Evolutionary conservation across 805 yeast species (phyloP), one percentile per base, ranked within the genome.

Genomic region (Metschnikowia sp.): DNA sequence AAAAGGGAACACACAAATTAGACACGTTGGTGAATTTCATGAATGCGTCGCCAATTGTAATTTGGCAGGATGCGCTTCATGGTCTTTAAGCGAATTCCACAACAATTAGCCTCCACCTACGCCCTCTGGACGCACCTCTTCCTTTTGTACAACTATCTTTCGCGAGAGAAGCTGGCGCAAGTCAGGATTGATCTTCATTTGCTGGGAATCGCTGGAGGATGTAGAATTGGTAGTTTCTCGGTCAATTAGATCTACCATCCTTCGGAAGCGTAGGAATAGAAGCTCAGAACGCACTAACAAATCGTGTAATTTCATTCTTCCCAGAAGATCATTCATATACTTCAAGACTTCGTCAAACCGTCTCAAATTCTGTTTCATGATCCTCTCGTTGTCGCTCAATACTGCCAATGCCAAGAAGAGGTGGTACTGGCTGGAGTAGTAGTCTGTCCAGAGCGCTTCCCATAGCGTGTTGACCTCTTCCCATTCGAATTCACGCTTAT

Each of bases 391-490:
- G 57, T 88, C 89, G 59, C 92, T 95, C 40, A 94, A 73, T n/a
- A 94, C 83, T 0, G 96, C 94, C 55, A 92, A 70, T 15, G 96
- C 92, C 57, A 94, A 77, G 60, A 94, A 90, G 33, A 94, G 67
- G 56, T 90, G 95, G 63, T 85, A 91, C 64, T 94, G 97, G 6
- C 94, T 83, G 0, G 92, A 79, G 59, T 88, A 83, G 58, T 70
- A 85, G 66, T 92, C 92, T 0, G 98, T 92, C 83, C 94, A 88
- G 40, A 94, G 71, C 3, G 86, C 82, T 61, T 92, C 99, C 98
- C 98, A 92, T n/a, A 92, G 73, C 29, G 78, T 72, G 60, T 86
- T 69, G 1, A 88, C 86, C 45, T 88, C 88, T 40, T 79, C 79
- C 78, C 92, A 87, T 28, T 76, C 78, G 53, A 94, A 84, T 60